Conservation (phyloP, 2,329 filamentous ascomycete genomes). For the Thielaviopsis euricoi region DNA sequence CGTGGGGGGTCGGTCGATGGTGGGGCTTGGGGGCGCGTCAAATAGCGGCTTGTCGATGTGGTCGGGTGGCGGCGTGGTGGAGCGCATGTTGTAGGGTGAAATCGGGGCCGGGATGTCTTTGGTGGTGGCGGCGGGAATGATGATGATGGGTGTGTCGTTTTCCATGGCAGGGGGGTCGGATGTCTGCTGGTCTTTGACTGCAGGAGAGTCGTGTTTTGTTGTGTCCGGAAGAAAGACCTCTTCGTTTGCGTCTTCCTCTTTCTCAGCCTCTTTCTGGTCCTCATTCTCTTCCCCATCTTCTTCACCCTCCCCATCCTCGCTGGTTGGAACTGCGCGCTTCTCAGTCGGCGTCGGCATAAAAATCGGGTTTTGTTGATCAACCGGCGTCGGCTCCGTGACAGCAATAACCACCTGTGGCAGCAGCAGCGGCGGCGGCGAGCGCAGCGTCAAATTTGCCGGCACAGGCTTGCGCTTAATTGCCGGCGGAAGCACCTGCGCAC, state of each 20-base stretch:
- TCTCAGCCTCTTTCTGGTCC: too few species aligned
- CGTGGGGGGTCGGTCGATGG: not conserved
- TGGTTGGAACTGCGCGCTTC: too few species aligned
- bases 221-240: too few species aligned
- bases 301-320: too few species aligned
- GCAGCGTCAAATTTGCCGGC: not conserved
- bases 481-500: too few species aligned
- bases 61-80: conserved; percentile 1
- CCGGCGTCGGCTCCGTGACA: not conserved
- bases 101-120: not conserved
- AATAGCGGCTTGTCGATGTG: not conserved
- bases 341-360: too few species aligned
- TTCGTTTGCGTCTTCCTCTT: too few species aligned
- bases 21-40: not conserved
- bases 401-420: not conserved
- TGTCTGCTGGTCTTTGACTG: not conserved
- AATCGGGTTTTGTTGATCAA: not conserved
- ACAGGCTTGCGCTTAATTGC: not conserved
- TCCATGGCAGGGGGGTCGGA: not conserved
- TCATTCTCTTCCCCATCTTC: too few species aligned
- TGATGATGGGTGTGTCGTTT: not conserved
- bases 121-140: not conserved
- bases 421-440: too few species aligned
- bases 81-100: not conserved
- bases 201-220: too few species aligned